Percentiles rank a stretch among this genome's conserved stretches.
Conservation (phyloP, 2,329 filamentous ascomycete genomes). For the Beauveria caledonica region DNA sequence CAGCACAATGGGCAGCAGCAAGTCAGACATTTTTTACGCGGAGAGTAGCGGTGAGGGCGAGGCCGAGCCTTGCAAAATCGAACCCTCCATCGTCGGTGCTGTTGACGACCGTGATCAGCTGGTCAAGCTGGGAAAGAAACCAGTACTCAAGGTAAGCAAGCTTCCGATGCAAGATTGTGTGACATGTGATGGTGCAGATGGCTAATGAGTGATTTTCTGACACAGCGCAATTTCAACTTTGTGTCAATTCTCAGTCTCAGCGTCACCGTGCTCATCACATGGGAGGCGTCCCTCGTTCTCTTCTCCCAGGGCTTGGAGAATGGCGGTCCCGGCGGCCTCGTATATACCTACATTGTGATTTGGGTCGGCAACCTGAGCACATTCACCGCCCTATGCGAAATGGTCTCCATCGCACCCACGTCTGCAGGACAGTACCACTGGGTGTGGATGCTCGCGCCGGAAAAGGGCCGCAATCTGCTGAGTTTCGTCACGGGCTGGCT, state of each 20-base stretch:
- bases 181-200: neutral
- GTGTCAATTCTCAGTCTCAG: slow-evolving; percentile 38
- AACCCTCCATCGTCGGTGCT: neutral
- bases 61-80: neutral
- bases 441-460: slow-evolving; percentile 40
- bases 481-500: slow-evolving; percentile 22
- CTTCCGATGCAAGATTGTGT: neutral
- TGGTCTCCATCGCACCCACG: slow-evolving; percentile 35
- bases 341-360: slow-evolving; percentile 38
- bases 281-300: slow-evolving; percentile 30
- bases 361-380: slow-evolving; percentile 34
- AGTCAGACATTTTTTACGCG: neutral
- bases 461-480: slow-evolving; percentile 33
- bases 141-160: slow-evolving; percentile 1
- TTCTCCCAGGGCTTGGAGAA: slow-evolving; percentile 25
- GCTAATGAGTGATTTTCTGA: neutral
- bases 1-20: neutral
- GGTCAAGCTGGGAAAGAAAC: slow-evolving; percentile 9
- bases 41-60: neutral
- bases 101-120: slow-evolving; percentile 8
- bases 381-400: slow-evolving; percentile 24
- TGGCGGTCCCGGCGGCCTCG: slow-evolving; percentile 41
- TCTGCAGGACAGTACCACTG: slow-evolving; percentile 49
- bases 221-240: slow-evolving; percentile 34
- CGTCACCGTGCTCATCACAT: slow-evolving; percentile 38